Conservation (phyloP, 1,139 yeast species). For the Kodamaea arcana region DNA sequence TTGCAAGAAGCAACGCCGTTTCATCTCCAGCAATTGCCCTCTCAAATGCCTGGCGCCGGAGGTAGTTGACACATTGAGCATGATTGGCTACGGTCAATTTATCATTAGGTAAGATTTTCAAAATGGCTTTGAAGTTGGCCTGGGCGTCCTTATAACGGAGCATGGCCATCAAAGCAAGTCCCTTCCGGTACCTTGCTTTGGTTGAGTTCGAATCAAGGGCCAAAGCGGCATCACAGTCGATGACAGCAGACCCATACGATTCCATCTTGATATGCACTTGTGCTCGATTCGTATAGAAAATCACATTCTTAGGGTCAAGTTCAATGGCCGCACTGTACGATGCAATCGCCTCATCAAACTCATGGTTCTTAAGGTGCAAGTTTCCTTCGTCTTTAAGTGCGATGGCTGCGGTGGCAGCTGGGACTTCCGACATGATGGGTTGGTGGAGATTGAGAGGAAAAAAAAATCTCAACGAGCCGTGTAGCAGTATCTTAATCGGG, state of each 20-base stretch:
- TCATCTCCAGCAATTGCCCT: slow-evolving; percentile 75
- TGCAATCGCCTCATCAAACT: slow-evolving; percentile 64
- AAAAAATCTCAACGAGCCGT: no score
- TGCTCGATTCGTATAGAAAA: slow-evolving; percentile 85
- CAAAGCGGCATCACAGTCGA: slow-evolving; percentile 72
- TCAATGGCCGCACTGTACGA: slow-evolving; percentile 74
- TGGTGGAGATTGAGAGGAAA: no score
- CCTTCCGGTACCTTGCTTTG: slow-evolving; percentile 82
- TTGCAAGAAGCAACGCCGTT: slow-evolving; percentile 33
- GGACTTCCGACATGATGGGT: not conserved
- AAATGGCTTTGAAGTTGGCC: slow-evolving; percentile 61
- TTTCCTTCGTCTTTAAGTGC: slow-evolving; percentile 71
- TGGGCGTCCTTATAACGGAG: slow-evolving; percentile 73
- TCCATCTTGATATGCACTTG: slow-evolving; percentile 85
- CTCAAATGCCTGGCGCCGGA: slow-evolving; percentile 78
- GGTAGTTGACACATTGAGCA: slow-evolving; percentile 60
- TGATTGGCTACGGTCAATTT: slow-evolving; percentile 60
- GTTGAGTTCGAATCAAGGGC: slow-evolving; percentile 61
- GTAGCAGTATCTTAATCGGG: no score
- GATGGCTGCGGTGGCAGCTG: slow-evolving; percentile 38
- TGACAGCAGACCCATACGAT: slow-evolving; percentile 78
- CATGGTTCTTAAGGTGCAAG: slow-evolving; percentile 56
- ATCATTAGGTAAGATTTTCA: slow-evolving; percentile 66
- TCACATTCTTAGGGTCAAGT: slow-evolving; percentile 67
- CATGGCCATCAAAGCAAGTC: slow-evolving; percentile 75